Percentiles rank a stretch among this genome's conserved stretches.
Conservation (phyloP, 2,329 filamentous ascomycete species). For the Hymenoscyphus fraxineus region DNA sequence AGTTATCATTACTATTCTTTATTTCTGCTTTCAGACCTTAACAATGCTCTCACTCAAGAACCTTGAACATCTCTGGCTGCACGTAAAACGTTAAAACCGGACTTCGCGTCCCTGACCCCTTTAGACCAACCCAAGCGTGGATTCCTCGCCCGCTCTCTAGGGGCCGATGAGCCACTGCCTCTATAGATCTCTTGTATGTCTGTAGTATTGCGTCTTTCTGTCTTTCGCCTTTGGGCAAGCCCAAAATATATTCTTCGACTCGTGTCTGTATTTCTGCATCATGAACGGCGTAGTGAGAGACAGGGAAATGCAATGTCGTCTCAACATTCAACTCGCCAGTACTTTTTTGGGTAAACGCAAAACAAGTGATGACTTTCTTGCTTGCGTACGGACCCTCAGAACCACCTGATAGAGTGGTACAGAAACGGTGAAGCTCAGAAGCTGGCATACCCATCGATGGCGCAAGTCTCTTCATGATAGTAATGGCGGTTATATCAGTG, state of each 20-base stretch:
- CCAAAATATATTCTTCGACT: background rate
- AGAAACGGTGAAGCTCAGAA: background rate
- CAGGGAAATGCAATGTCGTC: background rate
- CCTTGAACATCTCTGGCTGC: background rate
- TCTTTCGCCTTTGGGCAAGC: background rate
- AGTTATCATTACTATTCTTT: too few species aligned
- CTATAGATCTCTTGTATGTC: background rate
- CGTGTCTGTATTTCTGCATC: background rate
- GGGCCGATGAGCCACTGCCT: background rate
- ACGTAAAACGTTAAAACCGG: background rate
- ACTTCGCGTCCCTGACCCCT: background rate
- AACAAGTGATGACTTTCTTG: background rate
- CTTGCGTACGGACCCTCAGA: background rate
- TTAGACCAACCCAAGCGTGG: background rate
- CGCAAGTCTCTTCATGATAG: background rate
- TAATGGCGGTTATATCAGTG: background rate
- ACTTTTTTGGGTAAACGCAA: background rate
- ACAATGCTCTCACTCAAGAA: background rate
- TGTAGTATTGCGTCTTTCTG: background rate
- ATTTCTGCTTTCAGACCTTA: background rate
- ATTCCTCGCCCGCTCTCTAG: background rate
- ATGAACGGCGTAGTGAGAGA: background rate
- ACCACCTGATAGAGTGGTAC: background rate
- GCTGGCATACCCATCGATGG: background rate
- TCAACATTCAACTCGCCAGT: background rate